These are phyloP conservation scores for Aphanocladium album DNA, from an alignment of 2,329 filamentous ascomycete genomes.

Conservation along the genomic window DNA sequence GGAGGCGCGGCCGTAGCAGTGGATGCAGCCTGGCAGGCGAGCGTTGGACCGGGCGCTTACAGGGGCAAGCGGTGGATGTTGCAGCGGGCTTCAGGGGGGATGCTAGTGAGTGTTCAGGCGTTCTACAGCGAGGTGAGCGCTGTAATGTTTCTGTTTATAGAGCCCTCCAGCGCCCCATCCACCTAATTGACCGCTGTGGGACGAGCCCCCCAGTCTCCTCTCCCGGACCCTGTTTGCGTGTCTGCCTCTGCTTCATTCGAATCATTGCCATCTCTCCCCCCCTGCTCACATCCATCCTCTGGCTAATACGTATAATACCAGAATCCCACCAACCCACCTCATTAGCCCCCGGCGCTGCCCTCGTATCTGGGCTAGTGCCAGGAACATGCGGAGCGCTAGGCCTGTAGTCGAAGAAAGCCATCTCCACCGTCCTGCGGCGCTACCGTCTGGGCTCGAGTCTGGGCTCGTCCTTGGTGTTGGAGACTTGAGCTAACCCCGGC, in stretches of 20 bases:
- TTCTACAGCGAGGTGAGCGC: not conserved
- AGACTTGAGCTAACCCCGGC: not conserved
- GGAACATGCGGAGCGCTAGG: slow-evolving; percentile 1
- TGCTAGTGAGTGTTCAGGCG: not conserved
- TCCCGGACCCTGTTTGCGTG: not conserved
- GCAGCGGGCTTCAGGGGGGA: not conserved
- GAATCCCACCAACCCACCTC: slow-evolving; percentile 1
- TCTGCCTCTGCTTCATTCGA: not conserved
- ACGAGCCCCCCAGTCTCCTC: not conserved
- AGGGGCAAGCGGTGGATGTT: not conserved
- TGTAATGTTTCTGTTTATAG: not conserved
- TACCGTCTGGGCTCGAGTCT: slow-evolving; percentile 11
- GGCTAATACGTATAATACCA: not conserved
- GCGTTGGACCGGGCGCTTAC: not conserved
- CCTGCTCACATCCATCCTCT: not conserved
- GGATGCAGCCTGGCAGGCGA: not conserved
- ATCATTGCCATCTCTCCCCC: not conserved
- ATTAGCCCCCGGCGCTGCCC: not conserved
- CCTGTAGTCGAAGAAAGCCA: not conserved
- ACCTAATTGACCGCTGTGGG: slow-evolving; percentile 2
- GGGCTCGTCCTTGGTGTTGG: slow-evolving; percentile 10
- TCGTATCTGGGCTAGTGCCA: not conserved
- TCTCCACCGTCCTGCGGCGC: slow-evolving; percentile 4
- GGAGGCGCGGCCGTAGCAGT: not conserved
- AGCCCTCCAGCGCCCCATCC: not conserved